Evolutionary conservation across 2,329 filamentous ascomycete species (phyloP), one percentile per base, ranked within the genome.

Genomic region (Furcasterigmium sp.): DNA sequence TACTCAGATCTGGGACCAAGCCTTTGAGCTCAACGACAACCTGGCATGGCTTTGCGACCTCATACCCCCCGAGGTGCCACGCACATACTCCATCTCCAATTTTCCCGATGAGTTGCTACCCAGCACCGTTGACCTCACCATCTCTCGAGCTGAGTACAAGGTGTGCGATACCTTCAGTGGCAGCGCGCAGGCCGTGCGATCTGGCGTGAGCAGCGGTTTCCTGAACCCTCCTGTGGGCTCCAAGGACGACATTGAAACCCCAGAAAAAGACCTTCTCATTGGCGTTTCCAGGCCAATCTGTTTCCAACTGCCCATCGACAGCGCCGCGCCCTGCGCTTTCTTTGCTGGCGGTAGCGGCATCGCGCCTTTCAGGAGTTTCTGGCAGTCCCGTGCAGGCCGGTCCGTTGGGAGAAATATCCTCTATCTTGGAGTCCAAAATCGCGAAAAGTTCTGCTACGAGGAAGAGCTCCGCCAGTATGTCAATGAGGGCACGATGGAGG

Each of bases 291-390:
- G 73, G 0, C 73, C 73, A 0, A 62, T 73, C 2, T 62, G 69
- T 2, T 77, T 78, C 51, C 73, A 76, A 37, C 59, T 77, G 0
- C 74, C 75, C 0, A 57, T 74, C 5, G 70, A 75, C 28, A 60
- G 64, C 13, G 70, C 72, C 25, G 69, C 70, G 0, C 74, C 73
- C 0, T 73, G 73, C 17, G 72, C 71, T 0, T 71, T 71, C 51
- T 77, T 78, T 49, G 74, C 74, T 0, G 73, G 74, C 11, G 74
- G 73, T 1, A 74, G 69, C 34, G 73, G 73, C 2, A 75, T 77
- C 20, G 73, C 73, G 0, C 73, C 73, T 0, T 77, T 76, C 57
- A 61, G 73, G 5, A 71, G 70, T 39, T 76, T 77, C 53, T 77
- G 72, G 73, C 70, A 76, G 53, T 60, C 69, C 10, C 66, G 73